Conservation (phyloP, 768 basidiomycete genomes). For the Lenzites betulinus region DNA sequence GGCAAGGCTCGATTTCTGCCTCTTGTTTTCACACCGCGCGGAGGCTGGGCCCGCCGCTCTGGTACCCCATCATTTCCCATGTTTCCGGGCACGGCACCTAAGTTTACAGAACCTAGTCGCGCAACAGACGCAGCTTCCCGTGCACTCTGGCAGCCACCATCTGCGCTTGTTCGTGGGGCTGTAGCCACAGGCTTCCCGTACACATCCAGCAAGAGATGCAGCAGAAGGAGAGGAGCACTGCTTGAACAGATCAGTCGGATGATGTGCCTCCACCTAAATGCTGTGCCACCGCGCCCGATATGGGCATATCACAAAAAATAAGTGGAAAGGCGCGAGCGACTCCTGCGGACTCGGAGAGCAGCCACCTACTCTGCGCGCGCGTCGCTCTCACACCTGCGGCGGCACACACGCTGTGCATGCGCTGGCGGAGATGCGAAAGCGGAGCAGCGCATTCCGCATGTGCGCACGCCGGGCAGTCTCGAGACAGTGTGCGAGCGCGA, state of each 20-base stretch:
- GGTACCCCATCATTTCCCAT: constrained; percentile 19
- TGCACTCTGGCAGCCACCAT: background rate
- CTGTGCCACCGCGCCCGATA: constrained; percentile 13
- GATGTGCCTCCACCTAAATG: constrained; percentile 10
- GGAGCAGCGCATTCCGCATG: background rate
- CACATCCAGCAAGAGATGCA: background rate
- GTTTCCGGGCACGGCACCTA: background rate
- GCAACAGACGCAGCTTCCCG: background rate
- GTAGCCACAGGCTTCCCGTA: background rate
- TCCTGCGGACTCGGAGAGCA: background rate
- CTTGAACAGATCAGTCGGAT: constrained; percentile 2
- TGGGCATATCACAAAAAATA: constrained; percentile 6
- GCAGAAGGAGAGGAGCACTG: constrained; percentile 4
- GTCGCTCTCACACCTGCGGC: background rate
- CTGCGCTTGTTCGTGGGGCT: background rate
- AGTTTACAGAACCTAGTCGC: background rate
- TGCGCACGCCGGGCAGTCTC: background rate
- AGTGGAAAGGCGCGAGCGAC: background rate
- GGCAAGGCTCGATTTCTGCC: constrained; percentile 4
- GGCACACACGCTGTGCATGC: background rate
- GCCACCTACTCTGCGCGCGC: background rate
- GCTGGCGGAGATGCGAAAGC: background rate
- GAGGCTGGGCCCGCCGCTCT: background rate
- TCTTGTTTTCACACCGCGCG: constrained; percentile 15
- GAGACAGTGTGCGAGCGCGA: constrained; percentile 1